Percentiles rank a stretch among this genome's conserved stretches.
Conservation (phyloP, 768 basidiomycete species). For the Serendipita sp. region DNA sequence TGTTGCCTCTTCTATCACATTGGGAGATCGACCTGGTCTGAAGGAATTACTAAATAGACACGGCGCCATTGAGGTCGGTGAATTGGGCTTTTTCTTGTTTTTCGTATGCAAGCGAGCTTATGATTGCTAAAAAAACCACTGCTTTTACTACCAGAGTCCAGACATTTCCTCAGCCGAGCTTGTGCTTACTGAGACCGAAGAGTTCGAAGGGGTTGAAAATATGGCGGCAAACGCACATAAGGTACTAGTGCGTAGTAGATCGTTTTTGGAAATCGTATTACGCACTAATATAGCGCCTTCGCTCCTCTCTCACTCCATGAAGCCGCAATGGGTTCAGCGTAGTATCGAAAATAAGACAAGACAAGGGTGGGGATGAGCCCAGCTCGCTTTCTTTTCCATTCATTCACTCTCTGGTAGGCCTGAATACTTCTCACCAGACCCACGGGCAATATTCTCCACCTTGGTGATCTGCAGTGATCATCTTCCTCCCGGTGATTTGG, state of each 20-base stretch:
- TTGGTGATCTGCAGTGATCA: constrained; percentile 51
- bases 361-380: constrained; percentile 33
- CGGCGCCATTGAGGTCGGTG: constrained; percentile 28
- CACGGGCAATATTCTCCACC: constrained; percentile 67
- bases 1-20: not conserved
- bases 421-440: constrained; percentile 60
- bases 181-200: constrained; percentile 40
- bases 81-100: too few relatives aligned
- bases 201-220: constrained; percentile 40
- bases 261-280: not conserved
- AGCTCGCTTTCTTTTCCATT: constrained; percentile 1
- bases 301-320: constrained; percentile 10
- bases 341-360: constrained; percentile 39
- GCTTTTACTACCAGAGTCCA: not conserved
- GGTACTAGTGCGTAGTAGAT: constrained; percentile 24
- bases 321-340: constrained; percentile 58
- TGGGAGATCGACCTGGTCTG: constrained; percentile 25
- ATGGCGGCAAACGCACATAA: constrained; percentile 22
- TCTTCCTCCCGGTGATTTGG: constrained; percentile 49
- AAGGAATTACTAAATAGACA: constrained; percentile 33
- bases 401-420: constrained; percentile 22
- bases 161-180: constrained; percentile 31
- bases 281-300: constrained; percentile 6
- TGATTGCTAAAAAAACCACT: not conserved
- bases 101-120: too few relatives aligned